These are phyloP conservation scores for Penicillium brevicompactum DNA, from an alignment of 2,329 filamentous ascomycete species.

Conservation along the genomic window DNA sequence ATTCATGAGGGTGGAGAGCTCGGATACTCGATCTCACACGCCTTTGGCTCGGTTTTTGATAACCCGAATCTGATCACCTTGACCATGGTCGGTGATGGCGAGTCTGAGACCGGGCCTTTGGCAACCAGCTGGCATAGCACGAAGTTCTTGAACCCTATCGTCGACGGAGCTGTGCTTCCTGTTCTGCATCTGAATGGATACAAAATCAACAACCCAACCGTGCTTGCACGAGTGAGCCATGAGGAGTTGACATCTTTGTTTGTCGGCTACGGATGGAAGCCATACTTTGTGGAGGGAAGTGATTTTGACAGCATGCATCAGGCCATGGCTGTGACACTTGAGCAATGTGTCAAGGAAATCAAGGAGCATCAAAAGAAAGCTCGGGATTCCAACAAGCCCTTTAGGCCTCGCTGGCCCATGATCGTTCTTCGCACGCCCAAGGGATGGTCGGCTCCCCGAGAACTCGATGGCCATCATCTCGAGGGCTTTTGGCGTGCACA, in stretches of 20 bases:
- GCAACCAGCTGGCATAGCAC: slow-evolving; percentile 81
- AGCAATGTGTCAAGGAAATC: slow-evolving; percentile 72
- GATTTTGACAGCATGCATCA: slow-evolving; percentile 77
- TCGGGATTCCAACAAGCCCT: slow-evolving; percentile 68
- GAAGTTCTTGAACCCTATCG: slow-evolving; percentile 79
- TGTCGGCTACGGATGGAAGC: slow-evolving; percentile 74
- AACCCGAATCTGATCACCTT: slow-evolving; percentile 73
- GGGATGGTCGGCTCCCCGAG: slow-evolving; percentile 76
- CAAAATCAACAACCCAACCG: slow-evolving; percentile 80
- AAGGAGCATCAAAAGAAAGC: slow-evolving; percentile 69
- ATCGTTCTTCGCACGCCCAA: slow-evolving; percentile 76
- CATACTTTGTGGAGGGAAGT: slow-evolving; percentile 78
- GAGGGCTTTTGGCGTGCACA: slow-evolving; percentile 79
- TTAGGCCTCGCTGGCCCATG: slow-evolving; percentile 77
- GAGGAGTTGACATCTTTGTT: slow-evolving; percentile 72
- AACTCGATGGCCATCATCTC: slow-evolving; percentile 69
- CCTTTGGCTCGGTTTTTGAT: slow-evolving; percentile 76
- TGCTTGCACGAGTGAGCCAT: slow-evolving; percentile 73
- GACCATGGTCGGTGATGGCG: slow-evolving; percentile 78
- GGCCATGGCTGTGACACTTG: slow-evolving; percentile 76
- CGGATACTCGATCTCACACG: slow-evolving; percentile 78
- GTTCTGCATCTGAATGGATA: slow-evolving; percentile 80
- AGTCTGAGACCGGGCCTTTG: slow-evolving; percentile 77
- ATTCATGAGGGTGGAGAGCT: slow-evolving; percentile 80
- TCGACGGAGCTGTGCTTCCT: slow-evolving; percentile 74